Base-by-base conservation (phyloP, 352 stramenopile species). In the Globisporangium perplexum region DNA sequence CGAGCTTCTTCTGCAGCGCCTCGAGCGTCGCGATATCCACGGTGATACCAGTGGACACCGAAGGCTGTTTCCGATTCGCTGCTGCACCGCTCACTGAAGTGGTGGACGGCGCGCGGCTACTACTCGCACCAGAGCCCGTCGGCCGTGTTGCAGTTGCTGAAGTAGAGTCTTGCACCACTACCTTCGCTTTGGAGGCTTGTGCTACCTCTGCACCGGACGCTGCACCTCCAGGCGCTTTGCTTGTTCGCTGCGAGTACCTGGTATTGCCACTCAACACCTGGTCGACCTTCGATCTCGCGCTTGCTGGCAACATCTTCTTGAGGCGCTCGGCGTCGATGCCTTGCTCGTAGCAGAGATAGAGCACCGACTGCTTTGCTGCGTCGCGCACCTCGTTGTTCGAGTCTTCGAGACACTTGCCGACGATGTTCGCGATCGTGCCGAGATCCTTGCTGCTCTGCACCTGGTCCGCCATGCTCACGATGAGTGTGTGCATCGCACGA, bases 371-470 rank as follows among this genome's bases (percentile, higher is more conserved):
- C 45, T 90, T 90, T 1, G 79, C 77, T 0, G 68, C 57, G 20
- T 88, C 74, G 3, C 83, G 75, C 18, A 93, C 83, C 56, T 90
- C 75, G 47, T 90, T 90, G 56, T 83, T 74, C 10, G 79, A 88
- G 53, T 90, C 83, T 39, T 85, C 72, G 8, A 93, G 74, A 23
- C 71, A 83, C 20, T 76, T 83, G 36, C 77, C 77, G 4, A 90
- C 66, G 7, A 83, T 46, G 18, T 60, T 53, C 7, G 90, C 14
- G 24, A 88, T 71, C 3, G 53, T 43, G 1, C 56, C 10, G 3
- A 86, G 36, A 3, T 86, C 77, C 44, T 83, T 83, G 23, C 49
- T 64, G 24, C n/a, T 26, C 12, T 62, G 55, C 12, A 72, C 66
- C 14, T 68, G 59, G 28, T 78, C 72, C 4, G 51, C 53, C 20